These are phyloP conservation scores for Fraxinus velutina DNA, from an alignment of 305 asterid genomes.

Conservation along the genomic window DNA sequence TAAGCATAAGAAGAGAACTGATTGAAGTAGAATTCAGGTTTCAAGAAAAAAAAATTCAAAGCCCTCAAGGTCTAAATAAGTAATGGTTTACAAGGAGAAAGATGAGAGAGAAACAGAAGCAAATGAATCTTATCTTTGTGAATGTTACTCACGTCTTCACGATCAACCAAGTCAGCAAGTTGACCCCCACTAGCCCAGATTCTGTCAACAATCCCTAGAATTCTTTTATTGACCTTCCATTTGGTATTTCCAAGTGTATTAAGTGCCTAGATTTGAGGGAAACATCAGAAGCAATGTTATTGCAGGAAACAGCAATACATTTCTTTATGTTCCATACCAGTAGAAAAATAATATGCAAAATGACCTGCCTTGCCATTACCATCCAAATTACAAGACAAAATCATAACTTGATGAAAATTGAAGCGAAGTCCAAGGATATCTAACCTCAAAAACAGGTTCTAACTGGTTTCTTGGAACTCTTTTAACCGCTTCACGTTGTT, in stretches of 20 bases:
- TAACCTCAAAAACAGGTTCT: constrained; percentile 71
- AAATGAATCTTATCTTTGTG: constrained; percentile 12
- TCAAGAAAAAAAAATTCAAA: not conserved
- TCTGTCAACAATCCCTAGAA: constrained; percentile 72
- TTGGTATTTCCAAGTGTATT: constrained; percentile 87
- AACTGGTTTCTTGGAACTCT: constrained; percentile 65
- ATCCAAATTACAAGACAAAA: constrained; percentile 5
- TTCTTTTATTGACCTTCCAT: constrained; percentile 90
- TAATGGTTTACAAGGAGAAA: constrained; percentile 1
- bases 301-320: not conserved
- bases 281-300: constrained; percentile 6
- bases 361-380: not conserved
- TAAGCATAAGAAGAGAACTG: not conserved
- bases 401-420: not conserved
- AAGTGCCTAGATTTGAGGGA: constrained; percentile 62
- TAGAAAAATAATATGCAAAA: not conserved
- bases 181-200: constrained; percentile 91
- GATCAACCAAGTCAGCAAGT: constrained; percentile 83
- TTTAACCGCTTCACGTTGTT: constrained; percentile 74
- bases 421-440: constrained; percentile 6
- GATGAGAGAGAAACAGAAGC: not conserved
- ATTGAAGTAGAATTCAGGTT: not conserved
- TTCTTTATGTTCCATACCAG: not conserved
- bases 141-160: constrained; percentile 69
- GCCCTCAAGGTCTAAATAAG: not conserved